Evolutionary conservation across 2,329 filamentous ascomycete species (phyloP), one percentile per base, ranked within the genome.

Genomic region (Xylariaceae sp.): DNA sequence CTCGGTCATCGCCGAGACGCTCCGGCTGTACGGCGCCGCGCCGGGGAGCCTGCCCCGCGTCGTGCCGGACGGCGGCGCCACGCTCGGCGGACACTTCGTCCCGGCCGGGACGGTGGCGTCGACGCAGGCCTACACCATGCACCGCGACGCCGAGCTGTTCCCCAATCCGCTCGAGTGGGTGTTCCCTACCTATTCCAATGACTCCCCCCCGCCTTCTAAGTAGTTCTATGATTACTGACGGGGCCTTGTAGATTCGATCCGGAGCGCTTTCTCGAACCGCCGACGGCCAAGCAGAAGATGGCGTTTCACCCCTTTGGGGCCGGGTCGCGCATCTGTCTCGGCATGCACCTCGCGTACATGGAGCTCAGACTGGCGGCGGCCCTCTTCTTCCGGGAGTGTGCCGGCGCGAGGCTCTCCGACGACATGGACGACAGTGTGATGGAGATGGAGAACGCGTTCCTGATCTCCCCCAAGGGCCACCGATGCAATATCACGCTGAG

Each of bases 261-360:
- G 2, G 49, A 60, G 10, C 41, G 28, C 29, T 54, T 47, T 18
- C 34, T 43, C 28, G 42, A 50, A 36, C 42, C 43, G 5, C 32
- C 44, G 14, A 50, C 48, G 9, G 36, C 23, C 22, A 31, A 22
- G 2, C 55, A 56, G 52, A 51, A 46, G 27, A 44, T 50, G n/a
- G 25, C 33, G 9, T 45, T 39, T 16, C 49, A 51, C 44, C 46
- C 53, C 3, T 57, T 55, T 27, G 53, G 53, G 1, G 49, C 41
- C 7, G 54, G 53, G 2, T 48, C 46, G 7, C 43, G 24, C 24
- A 12, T 50, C 4, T 77, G 73, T 38, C 55, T 78, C 11, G 72
- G 72, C 3, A 55, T 72, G 13, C 68, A 76, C 37, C 59, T 77
- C 8, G 72, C 72, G 0, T 58, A 60, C 12, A 68, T 73, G 52